A percentile compares a stretch with the other conserved stretches of the same genome.
Evolutionary conservation across 83 land plant species (phyloP).

Genomic region (Picea engelmannii): DNA sequence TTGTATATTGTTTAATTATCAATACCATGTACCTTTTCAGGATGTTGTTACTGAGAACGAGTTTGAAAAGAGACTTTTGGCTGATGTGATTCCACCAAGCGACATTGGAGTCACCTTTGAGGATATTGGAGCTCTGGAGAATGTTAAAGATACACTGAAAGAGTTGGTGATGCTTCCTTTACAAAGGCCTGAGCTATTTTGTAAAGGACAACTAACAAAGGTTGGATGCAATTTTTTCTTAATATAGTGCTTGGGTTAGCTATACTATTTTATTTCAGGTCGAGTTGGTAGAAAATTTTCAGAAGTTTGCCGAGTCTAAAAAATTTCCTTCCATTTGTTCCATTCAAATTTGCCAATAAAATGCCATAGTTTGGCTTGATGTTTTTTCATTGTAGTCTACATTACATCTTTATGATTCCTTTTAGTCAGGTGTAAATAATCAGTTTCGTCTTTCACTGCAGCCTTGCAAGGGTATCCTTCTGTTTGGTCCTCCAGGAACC

Average conservation of each 20-base stretch:
- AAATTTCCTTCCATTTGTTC: background rate
- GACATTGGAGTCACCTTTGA: conserved; percentile 95
- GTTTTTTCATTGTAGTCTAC: too few relatives aligned
- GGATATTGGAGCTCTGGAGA: conserved; percentile 94
- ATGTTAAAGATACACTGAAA: conserved; percentile 89
- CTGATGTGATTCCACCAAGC: conserved; percentile 83
- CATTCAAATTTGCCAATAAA: background rate
- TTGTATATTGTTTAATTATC: too few relatives aligned
- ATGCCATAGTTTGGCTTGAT: background rate
- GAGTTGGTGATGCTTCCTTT: conserved; percentile 98
- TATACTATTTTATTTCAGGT: too few relatives aligned
- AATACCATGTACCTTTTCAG: conserved; percentile 19
- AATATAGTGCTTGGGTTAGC: too few relatives aligned
- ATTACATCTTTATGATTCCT: too few relatives aligned
- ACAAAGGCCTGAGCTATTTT: conserved; percentile 90
- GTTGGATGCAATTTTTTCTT: too few relatives aligned
- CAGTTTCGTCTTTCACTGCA: conserved; percentile 19
- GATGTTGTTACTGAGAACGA: conserved; percentile 89
- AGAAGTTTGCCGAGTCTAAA: too few relatives aligned
- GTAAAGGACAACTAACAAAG: too few relatives aligned
- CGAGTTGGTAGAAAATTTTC: too few relatives aligned
- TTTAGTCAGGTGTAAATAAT: too few relatives aligned
- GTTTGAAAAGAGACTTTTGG: conserved; percentile 74
- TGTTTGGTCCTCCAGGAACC: conserved; percentile 91
- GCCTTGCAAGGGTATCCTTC: conserved; percentile 88